A percentile compares a stretch with the other conserved stretches of the same genome.
Conservation (phyloP, 768 basidiomycete genomes). For the Galerina marginata region DNA sequence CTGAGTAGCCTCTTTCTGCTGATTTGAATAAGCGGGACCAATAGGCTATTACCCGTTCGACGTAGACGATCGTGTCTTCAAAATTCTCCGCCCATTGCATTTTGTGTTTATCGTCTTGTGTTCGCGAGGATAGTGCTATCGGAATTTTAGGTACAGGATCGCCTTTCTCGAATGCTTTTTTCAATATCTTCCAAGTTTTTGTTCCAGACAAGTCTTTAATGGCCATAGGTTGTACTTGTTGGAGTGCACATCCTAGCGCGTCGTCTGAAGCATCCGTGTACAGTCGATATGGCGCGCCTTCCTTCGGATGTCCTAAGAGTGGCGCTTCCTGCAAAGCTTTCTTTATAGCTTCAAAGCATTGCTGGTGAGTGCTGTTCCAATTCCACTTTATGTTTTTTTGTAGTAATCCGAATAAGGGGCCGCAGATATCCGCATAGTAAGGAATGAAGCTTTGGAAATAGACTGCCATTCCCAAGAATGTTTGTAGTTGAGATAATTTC, state of each 20-base stretch:
- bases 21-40: constrained; percentile 2
- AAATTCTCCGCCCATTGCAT: neutral
- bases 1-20: constrained; percentile 2
- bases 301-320: too few relatives aligned
- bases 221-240: constrained; percentile 13
- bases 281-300: too few relatives aligned
- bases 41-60: constrained; percentile 7
- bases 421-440: neutral
- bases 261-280: too few relatives aligned
- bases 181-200: constrained; percentile 2
- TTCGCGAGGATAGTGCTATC: neutral
- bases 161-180: neutral
- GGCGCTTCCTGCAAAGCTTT: neutral
- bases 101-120: neutral
- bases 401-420: neutral
- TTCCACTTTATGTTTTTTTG: neutral
- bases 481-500: neutral
- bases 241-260: neutral
- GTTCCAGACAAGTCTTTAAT: constrained; percentile 9
- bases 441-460: constrained; percentile 4
- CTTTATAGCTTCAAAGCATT: too few relatives aligned
- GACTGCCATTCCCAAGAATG: too few relatives aligned
- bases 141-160: neutral
- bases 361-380: too few relatives aligned
- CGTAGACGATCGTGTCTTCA: neutral